A percentile compares a stretch with the other conserved stretches of the same genome.
Conservation (phyloP, 192 early-diverging fungal genomes). For the Chytriomyces hyalinus region DNA sequence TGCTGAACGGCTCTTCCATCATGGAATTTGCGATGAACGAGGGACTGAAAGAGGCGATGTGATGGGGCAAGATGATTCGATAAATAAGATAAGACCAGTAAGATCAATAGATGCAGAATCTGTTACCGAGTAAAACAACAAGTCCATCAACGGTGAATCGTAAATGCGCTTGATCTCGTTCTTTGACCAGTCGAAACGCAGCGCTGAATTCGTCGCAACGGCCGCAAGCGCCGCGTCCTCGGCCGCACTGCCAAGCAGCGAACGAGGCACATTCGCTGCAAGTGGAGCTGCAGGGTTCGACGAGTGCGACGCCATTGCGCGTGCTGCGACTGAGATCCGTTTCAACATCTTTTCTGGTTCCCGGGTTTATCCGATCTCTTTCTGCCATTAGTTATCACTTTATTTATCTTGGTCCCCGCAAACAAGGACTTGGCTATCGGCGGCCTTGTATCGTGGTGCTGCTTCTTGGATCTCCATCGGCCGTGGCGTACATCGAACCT, state of each 20-base stretch:
- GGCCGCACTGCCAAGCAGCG: neutral
- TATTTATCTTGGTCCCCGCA: slow-evolving; percentile 57
- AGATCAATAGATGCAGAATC: neutral
- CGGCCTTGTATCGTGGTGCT: slow-evolving; percentile 69
- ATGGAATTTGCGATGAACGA: slow-evolving; percentile 72
- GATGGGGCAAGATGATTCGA: no score
- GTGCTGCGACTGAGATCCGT: no score
- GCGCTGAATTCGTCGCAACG: neutral
- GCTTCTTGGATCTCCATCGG: neutral
- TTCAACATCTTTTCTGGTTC: no score
- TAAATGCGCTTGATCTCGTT: slow-evolving; percentile 77
- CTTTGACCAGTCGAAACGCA: slow-evolving; percentile 72
- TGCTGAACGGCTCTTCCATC: slow-evolving; percentile 77
- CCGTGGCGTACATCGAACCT: slow-evolving; percentile 76
- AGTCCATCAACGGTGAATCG: slow-evolving; percentile 76
- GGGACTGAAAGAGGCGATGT: slow-evolving; percentile 53
- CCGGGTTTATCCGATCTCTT: no score
- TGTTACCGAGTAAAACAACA: slow-evolving; percentile 75
- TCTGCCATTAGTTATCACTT: no score
- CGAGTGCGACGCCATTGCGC: no score
- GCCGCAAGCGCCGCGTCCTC: slow-evolving; percentile 5
- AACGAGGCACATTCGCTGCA: slow-evolving; percentile 5
- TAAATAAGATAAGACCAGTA: neutral
- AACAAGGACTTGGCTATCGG: slow-evolving; percentile 79
- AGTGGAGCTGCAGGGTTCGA: no score